Evolutionary conservation across 345 rosid genomes (phyloP), one percentile per base, ranked within the genome.

Genomic region (Bruguiera sexangula): DNA sequence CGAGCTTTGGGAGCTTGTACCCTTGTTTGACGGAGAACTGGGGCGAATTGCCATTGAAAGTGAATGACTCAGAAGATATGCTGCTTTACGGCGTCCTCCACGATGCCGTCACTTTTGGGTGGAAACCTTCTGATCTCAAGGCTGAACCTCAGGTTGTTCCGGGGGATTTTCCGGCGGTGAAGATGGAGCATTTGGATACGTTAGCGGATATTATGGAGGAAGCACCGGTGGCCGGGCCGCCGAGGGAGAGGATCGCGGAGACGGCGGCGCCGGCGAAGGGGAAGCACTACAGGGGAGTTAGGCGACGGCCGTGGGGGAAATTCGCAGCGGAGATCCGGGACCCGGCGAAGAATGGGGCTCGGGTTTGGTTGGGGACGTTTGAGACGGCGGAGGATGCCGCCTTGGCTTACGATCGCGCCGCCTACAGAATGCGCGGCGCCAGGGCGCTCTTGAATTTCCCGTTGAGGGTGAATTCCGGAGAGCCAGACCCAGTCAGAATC

Each of bases 371-470:
- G 37, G 99, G 99, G 62, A 96, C 99, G 13, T 96, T 86, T 53
- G 97, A 89, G 87, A 96, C 98, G 31, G 98, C 98, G 61, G 98
- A 96, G 81, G 97, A 92, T 19, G 99, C 99, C 39, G 99, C 99
- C 46, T 68, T 96, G 72, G 98, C 99, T 73, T 96, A 96, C 51
- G 99, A 96, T 57, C 78, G 86, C 53, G 99, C 99, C 0, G 99
- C 99, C 6, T 96, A 83, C 55, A 83, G 97, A 79, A 96, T 96
- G 96, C 87, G 99, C 13, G 99, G 99, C 65, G 92, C 99, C 5
- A 83, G 89, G 63, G 99, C 99, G 24, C 57, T 96, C 60, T 78
- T 92, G 75, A 96, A 96, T 78, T 96, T 96, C 53, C 99, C 98
- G 2, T 78, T 86, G 71, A 83, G 96, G 65, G 89, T 96, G 51